A percentile compares a stretch with the other conserved stretches of the same genome.
These are phyloP conservation scores for Nicotiana tomentosiformis DNA, from an alignment of 257 asterid genomes.

Conservation along the genomic window DNA sequence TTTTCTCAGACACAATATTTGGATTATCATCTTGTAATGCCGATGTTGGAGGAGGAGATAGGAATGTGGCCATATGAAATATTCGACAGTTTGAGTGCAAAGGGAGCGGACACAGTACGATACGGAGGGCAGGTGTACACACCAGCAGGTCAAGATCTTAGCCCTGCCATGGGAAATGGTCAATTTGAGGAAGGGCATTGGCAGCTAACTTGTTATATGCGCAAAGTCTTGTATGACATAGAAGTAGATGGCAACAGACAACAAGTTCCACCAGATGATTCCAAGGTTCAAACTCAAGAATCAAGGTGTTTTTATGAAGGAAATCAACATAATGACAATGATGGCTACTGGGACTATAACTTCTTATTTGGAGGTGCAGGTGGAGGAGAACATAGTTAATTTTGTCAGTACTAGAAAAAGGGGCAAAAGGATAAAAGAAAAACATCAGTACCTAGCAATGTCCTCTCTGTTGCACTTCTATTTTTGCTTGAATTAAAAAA, in stretches of 20 bases:
- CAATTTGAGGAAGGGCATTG: background rate
- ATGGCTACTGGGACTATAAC: background rate
- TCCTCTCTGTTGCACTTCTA: too few relatives aligned
- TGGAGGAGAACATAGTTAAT: background rate
- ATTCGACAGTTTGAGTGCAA: background rate
- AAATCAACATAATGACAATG: background rate
- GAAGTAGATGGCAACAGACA: background rate
- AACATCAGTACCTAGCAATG: too few relatives aligned
- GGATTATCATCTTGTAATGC: background rate
- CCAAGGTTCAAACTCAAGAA: background rate
- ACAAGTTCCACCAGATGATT: background rate
- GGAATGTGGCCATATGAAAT: background rate
- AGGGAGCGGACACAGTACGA: background rate
- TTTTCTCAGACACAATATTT: background rate
- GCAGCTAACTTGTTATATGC: background rate
- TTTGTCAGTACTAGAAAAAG: background rate
- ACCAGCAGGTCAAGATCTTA: background rate
- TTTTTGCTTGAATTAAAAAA: too few relatives aligned
- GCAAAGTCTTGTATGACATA: background rate
- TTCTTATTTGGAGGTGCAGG: background rate
- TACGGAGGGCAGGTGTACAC: background rate
- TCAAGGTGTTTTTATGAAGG: background rate
- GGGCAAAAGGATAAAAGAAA: too few relatives aligned
- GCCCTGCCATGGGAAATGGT: background rate
- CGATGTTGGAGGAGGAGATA: background rate